Evolutionary conservation across 768 basidiomycete genomes (phyloP).

Genomic region (Phlebiopsis flavidoalba): DNA sequence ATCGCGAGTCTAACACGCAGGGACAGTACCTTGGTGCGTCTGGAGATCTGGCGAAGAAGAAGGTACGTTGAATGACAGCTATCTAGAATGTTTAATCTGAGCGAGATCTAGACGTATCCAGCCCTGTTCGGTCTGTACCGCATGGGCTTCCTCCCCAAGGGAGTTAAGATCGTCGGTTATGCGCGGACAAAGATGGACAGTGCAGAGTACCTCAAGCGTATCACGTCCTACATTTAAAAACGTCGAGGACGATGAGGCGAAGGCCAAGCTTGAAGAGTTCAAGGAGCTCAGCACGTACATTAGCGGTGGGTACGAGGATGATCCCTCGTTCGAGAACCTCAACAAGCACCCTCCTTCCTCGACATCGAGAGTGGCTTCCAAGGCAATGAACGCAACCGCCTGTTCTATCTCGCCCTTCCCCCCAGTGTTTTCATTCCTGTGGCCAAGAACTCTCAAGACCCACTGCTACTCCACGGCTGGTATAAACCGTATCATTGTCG

Average conservation of each 20-base stretch:
- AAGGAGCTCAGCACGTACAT: slow-evolving; percentile 77
- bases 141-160: slow-evolving; percentile 74
- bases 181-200: slow-evolving; percentile 93
- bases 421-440: slow-evolving; percentile 96
- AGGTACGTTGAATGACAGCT: slow-evolving; percentile 42
- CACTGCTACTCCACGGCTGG: slow-evolving; percentile 72
- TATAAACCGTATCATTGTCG: slow-evolving; percentile 89
- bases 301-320: slow-evolving; percentile 85
- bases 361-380: slow-evolving; percentile 66
- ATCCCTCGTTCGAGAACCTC: slow-evolving; percentile 70
- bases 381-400: slow-evolving; percentile 63
- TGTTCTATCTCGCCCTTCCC: slow-evolving; percentile 97
- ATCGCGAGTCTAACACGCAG: neutral
- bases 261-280: slow-evolving; percentile 74
- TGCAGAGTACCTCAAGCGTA: slow-evolving; percentile 80
- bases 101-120: slow-evolving; percentile 72
- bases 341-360: slow-evolving; percentile 69
- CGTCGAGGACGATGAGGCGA: slow-evolving; percentile 53
- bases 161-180: slow-evolving; percentile 90
- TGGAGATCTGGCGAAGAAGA: slow-evolving; percentile 98
- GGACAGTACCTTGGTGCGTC: slow-evolving; percentile 88
- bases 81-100: neutral
- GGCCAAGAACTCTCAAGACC: slow-evolving; percentile 73
- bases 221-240: slow-evolving; percentile 84
- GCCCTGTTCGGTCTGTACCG: slow-evolving; percentile 89